phyloP scores from a whole-genome alignment of 164 flowering plant genomes.

The Vitis cinerea region DNA sequence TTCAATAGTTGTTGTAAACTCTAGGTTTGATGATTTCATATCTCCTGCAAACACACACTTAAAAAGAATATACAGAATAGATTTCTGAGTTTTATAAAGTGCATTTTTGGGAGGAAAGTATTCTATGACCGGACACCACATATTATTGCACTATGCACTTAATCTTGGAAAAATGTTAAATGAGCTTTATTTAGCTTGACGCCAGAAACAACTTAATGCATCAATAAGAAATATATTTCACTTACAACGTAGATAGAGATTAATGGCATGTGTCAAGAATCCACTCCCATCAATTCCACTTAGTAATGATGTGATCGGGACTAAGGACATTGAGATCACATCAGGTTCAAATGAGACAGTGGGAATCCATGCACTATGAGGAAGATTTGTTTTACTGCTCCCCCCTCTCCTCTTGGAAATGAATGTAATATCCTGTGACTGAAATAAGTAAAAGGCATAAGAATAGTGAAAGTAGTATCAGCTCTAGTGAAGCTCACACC shows the following conservation, averaged over 20 bases:
- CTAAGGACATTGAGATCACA: conserved; percentile 30
- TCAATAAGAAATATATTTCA: no score
- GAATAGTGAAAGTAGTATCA: not conserved
- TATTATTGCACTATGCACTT: no score
- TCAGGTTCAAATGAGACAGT: conserved; percentile 30
- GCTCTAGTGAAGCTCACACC: not conserved
- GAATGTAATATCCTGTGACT: conserved; percentile 22
- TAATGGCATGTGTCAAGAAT: conserved; percentile 36
- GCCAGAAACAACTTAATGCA: no score
- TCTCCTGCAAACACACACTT: no score
- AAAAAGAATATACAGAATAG: no score
- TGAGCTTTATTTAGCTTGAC: no score
- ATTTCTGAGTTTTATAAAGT: no score
- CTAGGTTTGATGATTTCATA: no score
- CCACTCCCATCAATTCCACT: conserved; percentile 35
- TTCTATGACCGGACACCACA: no score
- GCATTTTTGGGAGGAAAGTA: no score
- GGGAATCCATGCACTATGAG: conserved; percentile 31
- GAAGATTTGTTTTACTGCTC: conserved; percentile 10
- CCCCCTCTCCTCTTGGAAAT: conserved; percentile 34
- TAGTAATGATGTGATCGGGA: conserved; percentile 33
- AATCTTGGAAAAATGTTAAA: no score
- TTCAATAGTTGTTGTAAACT: no score
- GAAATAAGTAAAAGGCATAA: not conserved
- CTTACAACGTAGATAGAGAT: conserved; percentile 40